These are phyloP conservation scores for Linnemannia zychae DNA, from an alignment of 192 early-diverging fungal species.

Conservation along the genomic window DNA sequence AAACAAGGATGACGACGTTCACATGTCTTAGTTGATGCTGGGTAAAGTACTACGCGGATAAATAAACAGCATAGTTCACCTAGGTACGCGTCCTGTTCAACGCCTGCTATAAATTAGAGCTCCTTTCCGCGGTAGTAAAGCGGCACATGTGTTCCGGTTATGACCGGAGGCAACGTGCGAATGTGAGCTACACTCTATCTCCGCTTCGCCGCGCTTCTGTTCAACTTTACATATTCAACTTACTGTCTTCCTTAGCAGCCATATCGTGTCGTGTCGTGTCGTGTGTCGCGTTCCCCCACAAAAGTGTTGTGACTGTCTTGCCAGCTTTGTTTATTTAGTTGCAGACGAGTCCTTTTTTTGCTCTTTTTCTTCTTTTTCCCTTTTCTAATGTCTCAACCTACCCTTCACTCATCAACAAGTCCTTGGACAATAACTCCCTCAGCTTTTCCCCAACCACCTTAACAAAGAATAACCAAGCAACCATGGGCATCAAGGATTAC, in stretches of 20 bases:
- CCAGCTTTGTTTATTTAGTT: neutral
- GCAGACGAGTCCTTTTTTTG: neutral
- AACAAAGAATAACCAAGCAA: neutral
- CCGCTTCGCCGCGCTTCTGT: neutral
- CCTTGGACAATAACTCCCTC: neutral
- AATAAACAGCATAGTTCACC: neutral
- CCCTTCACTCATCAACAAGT: neutral
- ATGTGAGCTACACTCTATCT: neutral
- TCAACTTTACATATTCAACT: neutral
- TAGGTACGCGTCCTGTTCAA: neutral
- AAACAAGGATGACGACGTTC: neutral
- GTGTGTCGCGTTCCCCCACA: neutral
- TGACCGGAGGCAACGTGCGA: neutral
- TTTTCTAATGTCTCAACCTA: conserved; percentile 35
- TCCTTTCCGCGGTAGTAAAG: neutral
- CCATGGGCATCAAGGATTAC: conserved; percentile 75
- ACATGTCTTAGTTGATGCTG: neutral
- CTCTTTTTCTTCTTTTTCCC: conserved; percentile 21
- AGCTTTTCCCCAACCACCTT: neutral
- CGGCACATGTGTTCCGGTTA: neutral
- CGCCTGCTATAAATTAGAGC: neutral
- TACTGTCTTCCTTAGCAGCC: too few species aligned
- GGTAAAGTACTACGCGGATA: neutral
- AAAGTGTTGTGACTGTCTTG: neutral
- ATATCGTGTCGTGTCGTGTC: too few species aligned